Base-by-base conservation (phyloP, 177 flowering plant species). In the Vitis hybrid region DNA sequence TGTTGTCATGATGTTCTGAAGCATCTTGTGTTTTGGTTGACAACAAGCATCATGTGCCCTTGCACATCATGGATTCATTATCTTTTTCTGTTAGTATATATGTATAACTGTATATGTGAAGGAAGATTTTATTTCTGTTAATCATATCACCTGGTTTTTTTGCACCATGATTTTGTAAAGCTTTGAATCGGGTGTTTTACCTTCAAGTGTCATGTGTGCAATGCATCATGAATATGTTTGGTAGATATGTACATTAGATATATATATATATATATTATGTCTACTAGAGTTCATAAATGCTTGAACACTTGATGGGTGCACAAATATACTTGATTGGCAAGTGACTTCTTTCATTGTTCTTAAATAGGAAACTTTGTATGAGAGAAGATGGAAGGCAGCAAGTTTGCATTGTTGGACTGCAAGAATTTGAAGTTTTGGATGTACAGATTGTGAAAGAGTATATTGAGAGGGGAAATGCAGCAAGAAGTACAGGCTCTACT, bases 321-420 rank as follows among this genome's bases (percentile, higher is more conserved):
- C 18, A 68, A 70, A 16, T 9, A 5, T 52, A 27, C 21, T 67
- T 21, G 66, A 54, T 48, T 32, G 62, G 67, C 18, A 30, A 56
- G 52, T 68, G 16, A 64, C 50, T 19, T 61, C 46, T 62, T 70
- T 58, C 52, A 57, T 66, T 76, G 30, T 76, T 72, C 70, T 73
- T 49, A 3, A 62, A 62, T 79, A 94, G 99, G 89, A 95, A 95
- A 77, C 91, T 95, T 61, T 89, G 93, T 56, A 95, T 95, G 99
- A 88, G 99, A 72, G 99, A 95, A 86, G 99, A 95, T 81, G 99
- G 99, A 14, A 83, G 97, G 70, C 98, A 91, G 63, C 98, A 95
- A 82, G 99, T 95, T 70, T 95, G 99, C 82, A 95, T 95, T 80
- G 99, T 95, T 75, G 99, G 99, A 67, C 81, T 95, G 76, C 98